Evolutionary conservation across 2,329 filamentous ascomycete species (phyloP).

Genomic region (Botrytis porri): DNA sequence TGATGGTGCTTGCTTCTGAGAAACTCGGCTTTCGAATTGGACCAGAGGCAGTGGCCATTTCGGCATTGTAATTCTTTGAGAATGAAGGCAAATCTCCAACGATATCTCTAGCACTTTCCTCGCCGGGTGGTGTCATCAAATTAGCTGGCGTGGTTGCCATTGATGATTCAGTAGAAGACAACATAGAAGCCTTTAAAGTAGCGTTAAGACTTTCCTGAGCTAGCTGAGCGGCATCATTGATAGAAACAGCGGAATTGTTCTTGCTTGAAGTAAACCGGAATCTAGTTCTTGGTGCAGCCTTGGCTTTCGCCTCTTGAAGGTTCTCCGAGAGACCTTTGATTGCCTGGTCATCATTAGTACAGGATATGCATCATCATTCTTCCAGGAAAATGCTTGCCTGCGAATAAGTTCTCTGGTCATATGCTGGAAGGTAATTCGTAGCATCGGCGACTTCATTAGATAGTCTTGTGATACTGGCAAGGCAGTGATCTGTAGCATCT

Average conservation of each 20-base stretch:
- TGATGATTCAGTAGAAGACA: constrained; percentile 42
- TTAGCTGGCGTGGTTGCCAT: constrained; percentile 40
- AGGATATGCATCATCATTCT: neutral
- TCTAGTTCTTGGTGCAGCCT: constrained; percentile 70
- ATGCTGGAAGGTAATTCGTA: constrained; percentile 76
- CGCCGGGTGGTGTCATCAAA: constrained; percentile 31
- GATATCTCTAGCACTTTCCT: constrained; percentile 37
- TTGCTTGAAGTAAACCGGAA: constrained; percentile 76
- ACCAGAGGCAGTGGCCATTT: constrained; percentile 44
- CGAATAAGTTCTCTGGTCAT: constrained; percentile 84
- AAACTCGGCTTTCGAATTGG: constrained; percentile 60
- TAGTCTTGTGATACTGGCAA: constrained; percentile 74
- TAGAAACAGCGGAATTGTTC: constrained; percentile 52
- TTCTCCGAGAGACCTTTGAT: constrained; percentile 80
- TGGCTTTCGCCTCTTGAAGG: constrained; percentile 65
- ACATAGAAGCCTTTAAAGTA: constrained; percentile 35
- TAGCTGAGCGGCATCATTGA: constrained; percentile 54
- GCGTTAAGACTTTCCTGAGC: constrained; percentile 45
- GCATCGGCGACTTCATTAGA: constrained; percentile 84
- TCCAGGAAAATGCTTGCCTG: constrained; percentile 52
- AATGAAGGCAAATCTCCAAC: constrained; percentile 42
- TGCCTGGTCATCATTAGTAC: constrained; percentile 48
- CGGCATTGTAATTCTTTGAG: constrained; percentile 55
- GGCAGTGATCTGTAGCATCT: constrained; percentile 75
- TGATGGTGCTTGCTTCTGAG: constrained; percentile 57